phyloP scores from a whole-genome alignment of 495 filamentous ascomycete species.

The Chaetomium fimeti region DNA sequence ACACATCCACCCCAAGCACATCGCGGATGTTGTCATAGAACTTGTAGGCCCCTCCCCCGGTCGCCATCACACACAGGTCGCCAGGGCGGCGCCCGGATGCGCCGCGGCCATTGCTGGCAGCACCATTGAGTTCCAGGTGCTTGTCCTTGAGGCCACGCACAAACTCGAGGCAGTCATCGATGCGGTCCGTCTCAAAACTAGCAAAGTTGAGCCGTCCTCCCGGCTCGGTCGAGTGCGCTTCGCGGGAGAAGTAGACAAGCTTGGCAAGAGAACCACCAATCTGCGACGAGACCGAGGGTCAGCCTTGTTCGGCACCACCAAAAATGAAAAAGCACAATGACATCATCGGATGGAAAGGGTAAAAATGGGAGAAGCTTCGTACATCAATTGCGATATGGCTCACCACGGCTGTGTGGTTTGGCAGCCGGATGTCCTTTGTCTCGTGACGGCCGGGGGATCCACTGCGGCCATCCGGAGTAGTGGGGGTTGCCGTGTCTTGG shows the following conservation, averaged over 20 bases:
- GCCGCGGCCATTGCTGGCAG: constrained; percentile 42
- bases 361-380: constrained; percentile 38
- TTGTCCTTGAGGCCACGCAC: constrained; percentile 79
- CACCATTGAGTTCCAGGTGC: constrained; percentile 70
- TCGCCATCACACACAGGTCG: constrained; percentile 86
- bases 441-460: constrained; percentile 62
- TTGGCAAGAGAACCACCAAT: constrained; percentile 95
- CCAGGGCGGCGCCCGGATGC: constrained; percentile 29
- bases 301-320: constrained; percentile 6
- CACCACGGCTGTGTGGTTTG: constrained; percentile 87
- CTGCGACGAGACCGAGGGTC: constrained; percentile 44
- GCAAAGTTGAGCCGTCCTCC: constrained; percentile 92
- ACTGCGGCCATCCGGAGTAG: constrained; percentile 53
- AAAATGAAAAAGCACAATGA: constrained; percentile 19
- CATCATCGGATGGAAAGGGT: constrained; percentile 27
- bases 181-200: constrained; percentile 90
- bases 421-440: constrained; percentile 88
- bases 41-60: constrained; percentile 92
- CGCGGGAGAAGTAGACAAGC: constrained; percentile 93
- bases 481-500: constrained; percentile 57
- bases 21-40: constrained; percentile 88
- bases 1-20: constrained; percentile 72
- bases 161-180: constrained; percentile 87
- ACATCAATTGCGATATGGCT: constrained; percentile 97
- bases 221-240: constrained; percentile 70